Evolutionary conservation across 1,139 yeast species (phyloP).

Genomic region (Candida glucosophila): DNA sequence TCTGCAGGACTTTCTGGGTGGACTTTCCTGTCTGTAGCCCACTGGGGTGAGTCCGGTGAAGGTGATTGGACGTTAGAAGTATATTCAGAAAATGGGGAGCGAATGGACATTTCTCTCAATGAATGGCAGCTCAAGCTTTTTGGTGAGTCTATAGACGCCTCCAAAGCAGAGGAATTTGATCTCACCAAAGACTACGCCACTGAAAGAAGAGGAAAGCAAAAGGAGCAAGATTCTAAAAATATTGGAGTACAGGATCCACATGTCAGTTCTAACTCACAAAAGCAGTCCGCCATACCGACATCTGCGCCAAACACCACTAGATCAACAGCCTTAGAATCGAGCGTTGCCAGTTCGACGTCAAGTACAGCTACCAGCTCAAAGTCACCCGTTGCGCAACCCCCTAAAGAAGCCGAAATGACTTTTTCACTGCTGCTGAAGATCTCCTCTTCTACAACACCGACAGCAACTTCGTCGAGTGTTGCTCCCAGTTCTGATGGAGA

Average conservation of each 20-base stretch:
- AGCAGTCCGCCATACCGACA: slow-evolving; percentile 1
- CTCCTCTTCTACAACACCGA: slow-evolving; percentile 2
- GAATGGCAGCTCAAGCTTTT: slow-evolving; percentile 76
- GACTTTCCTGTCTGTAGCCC: slow-evolving; percentile 98
- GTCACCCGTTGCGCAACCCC: slow-evolving; percentile 4
- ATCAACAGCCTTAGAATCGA: background rate
- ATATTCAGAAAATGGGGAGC: slow-evolving; percentile 14
- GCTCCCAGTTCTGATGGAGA: slow-evolving; percentile 12
- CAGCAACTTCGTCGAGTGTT: slow-evolving; percentile 4
- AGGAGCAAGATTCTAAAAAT: slow-evolving; percentile 6
- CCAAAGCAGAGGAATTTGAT: slow-evolving; percentile 44
- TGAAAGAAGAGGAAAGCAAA: slow-evolving; percentile 23
- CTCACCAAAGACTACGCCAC: slow-evolving; percentile 33
- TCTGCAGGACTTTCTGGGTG: slow-evolving; percentile 62
- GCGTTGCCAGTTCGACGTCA: slow-evolving; percentile 4
- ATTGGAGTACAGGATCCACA: slow-evolving; percentile 2
- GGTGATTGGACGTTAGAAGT: slow-evolving; percentile 84
- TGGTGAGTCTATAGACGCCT: slow-evolving; percentile 67
- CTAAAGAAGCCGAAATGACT: slow-evolving; percentile 2
- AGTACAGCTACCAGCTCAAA: slow-evolving; percentile 4
- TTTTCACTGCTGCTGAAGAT: too few species aligned
- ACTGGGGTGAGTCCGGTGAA: slow-evolving; percentile 83
- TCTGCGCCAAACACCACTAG: slow-evolving; percentile 4
- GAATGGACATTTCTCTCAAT: slow-evolving; percentile 38
- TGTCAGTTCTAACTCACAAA: slow-evolving; percentile 2